phyloP scores from a whole-genome alignment of 768 basidiomycete genomes.

The Rhizopogon vinicolor region DNA sequence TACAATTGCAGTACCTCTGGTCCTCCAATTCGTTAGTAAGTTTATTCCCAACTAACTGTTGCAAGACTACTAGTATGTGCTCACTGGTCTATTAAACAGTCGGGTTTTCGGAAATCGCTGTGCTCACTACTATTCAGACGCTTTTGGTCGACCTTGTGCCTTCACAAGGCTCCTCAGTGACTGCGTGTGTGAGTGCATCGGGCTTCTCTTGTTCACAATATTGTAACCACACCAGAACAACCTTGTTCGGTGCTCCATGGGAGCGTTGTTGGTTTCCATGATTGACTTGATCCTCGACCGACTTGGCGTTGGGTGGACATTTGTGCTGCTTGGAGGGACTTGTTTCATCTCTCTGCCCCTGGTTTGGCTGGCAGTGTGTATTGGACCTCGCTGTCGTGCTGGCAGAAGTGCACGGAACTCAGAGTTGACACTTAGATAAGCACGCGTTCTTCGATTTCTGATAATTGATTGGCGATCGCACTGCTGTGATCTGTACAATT shows the following conservation, averaged over 20 bases:
- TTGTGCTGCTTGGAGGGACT: constrained; percentile 51
- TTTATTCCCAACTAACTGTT: neutral
- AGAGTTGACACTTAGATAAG: neutral
- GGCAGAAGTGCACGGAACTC: constrained; percentile 12
- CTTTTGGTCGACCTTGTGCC: constrained; percentile 59
- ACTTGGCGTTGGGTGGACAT: constrained; percentile 60
- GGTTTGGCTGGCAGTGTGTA: constrained; percentile 40
- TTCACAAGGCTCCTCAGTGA: constrained; percentile 52
- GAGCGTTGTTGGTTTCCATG: constrained; percentile 53
- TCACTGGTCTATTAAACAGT: constrained; percentile 28
- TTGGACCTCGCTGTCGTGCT: constrained; percentile 51
- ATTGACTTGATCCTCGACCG: constrained; percentile 54
- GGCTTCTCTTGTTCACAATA: neutral
- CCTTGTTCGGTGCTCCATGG: constrained; percentile 53
- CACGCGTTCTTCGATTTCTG: too few relatives aligned
- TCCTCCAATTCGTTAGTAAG: constrained; percentile 38
- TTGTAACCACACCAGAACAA: constrained; percentile 47
- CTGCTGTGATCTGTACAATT: too few relatives aligned
- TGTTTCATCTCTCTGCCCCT: constrained; percentile 37
- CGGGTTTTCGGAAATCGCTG: constrained; percentile 37
- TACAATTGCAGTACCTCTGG: constrained; percentile 43
- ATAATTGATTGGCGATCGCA: too few relatives aligned
- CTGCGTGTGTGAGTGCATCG: constrained; percentile 51
- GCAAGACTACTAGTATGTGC: neutral
- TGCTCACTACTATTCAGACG: constrained; percentile 54